A percentile compares a stretch with the other conserved stretches of the same genome.
These are phyloP conservation scores for Pythium chondricola DNA, from an alignment of 352 stramenopile species.

Conservation along the genomic window DNA sequence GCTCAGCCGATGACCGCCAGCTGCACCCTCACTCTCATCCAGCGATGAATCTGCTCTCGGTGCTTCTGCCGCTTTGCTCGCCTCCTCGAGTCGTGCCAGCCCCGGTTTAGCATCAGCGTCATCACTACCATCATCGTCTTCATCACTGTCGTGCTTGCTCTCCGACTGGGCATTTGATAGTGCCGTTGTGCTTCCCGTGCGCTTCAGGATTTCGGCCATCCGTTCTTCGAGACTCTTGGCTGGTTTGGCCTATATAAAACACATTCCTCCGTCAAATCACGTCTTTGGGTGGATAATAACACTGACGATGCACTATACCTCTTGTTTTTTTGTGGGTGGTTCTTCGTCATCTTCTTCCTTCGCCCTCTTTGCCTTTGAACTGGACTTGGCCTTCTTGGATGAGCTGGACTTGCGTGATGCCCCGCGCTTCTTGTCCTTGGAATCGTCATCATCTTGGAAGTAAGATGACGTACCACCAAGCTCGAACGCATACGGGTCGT, in stretches of 20 bases:
- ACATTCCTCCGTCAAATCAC: too few species aligned
- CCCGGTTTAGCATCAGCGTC: not conserved
- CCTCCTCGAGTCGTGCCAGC: not conserved
- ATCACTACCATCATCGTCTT: constrained; percentile 2
- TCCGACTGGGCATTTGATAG: constrained; percentile 1
- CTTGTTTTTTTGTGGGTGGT: constrained; percentile 22
- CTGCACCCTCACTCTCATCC: not conserved
- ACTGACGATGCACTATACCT: too few species aligned
- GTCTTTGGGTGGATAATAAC: too few species aligned
- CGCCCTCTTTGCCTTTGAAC: constrained; percentile 15
- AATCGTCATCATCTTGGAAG: constrained; percentile 16
- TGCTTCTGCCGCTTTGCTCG: not conserved
- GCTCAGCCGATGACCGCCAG: constrained; percentile 25
- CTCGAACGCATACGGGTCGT: constrained; percentile 74
- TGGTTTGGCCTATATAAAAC: constrained; percentile 13
- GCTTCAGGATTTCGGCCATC: constrained; percentile 68
- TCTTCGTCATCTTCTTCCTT: constrained; percentile 14
- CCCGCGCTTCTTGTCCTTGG: constrained; percentile 14
- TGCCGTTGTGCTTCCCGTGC: constrained; percentile 53
- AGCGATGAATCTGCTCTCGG: not conserved
- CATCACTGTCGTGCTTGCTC: not conserved
- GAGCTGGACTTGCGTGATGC: not conserved
- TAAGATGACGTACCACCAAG: constrained; percentile 31
- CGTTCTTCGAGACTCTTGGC: constrained; percentile 61
- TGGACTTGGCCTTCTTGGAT: not conserved